A percentile compares a stretch with the other conserved stretches of the same genome.
Conservation (phyloP, 129 eudicot genomes). For the Scalesia atractyloides region DNA sequence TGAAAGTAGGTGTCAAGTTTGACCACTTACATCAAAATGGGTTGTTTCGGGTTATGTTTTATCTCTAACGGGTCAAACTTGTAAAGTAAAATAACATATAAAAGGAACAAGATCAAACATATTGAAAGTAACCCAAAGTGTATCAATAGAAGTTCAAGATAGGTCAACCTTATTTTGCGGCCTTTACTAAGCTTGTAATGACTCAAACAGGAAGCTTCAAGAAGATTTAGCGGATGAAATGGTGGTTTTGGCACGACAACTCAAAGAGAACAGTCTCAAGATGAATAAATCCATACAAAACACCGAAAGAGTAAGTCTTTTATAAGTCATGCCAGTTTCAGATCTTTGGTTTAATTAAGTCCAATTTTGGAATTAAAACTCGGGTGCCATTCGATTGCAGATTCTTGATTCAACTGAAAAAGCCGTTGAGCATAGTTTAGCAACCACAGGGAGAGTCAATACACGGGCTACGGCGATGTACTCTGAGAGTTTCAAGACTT, state of each 20-base stretch:
- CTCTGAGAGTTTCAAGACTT: constrained; percentile 65
- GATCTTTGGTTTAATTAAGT: not conserved
- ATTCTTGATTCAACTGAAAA: constrained; percentile 92
- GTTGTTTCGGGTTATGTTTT: not conserved
- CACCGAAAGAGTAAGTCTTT: constrained; percentile 71
- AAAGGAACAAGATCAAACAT: not conserved
- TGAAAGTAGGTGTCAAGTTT: not conserved
- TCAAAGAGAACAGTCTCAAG: constrained; percentile 83
- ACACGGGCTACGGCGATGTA: constrained; percentile 58
- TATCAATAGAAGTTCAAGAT: not conserved
- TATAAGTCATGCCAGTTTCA: not conserved
- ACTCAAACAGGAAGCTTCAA: constrained; percentile 72
- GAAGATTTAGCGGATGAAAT: constrained; percentile 97
- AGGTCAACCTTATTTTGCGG: not conserved
- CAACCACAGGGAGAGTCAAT: constrained; percentile 80
- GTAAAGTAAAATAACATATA: not conserved
- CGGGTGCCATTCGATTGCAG: constrained; percentile 38
- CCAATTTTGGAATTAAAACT: not conserved
- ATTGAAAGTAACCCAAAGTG: not conserved
- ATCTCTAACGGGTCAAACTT: not conserved
- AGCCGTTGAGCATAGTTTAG: constrained; percentile 89
- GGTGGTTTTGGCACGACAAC: constrained; percentile 88
- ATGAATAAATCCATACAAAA: constrained; percentile 74
- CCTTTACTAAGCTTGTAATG: constrained; percentile 1
- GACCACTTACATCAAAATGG: not conserved